A percentile compares a stretch with the other conserved stretches of the same genome.
Evolutionary conservation across 2,329 filamentous ascomycete genomes (phyloP).

Genomic region (Hymenoscyphus repandus): DNA sequence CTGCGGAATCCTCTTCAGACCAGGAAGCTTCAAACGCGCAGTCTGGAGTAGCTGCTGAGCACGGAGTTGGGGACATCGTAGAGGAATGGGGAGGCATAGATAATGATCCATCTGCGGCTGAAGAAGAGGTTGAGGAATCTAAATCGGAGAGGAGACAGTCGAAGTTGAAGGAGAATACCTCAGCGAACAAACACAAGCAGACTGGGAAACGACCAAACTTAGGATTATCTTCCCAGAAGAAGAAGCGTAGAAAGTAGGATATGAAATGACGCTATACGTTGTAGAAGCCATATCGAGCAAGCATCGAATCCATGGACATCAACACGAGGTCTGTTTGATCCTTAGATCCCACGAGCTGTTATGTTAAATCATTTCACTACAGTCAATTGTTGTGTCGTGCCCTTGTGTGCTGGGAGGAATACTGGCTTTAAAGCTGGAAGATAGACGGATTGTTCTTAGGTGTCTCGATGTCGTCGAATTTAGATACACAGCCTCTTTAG

Average conservation of each 20-base stretch:
- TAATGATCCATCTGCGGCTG: not conserved
- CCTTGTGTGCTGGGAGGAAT: no score
- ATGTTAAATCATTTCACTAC: no score
- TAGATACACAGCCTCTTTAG: no score
- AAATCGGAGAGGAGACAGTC: not conserved
- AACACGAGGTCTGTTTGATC: not conserved
- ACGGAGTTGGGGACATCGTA: not conserved
- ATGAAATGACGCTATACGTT: not conserved
- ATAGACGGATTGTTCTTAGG: no score
- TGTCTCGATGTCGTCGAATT: no score
- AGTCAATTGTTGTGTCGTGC: no score
- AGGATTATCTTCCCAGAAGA: constrained; percentile 12
- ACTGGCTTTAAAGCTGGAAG: no score
- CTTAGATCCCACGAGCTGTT: no score
- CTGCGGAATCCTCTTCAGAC: not conserved
- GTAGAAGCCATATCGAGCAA: not conserved
- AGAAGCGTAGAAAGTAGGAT: constrained; percentile 11
- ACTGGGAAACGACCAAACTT: constrained; percentile 13
- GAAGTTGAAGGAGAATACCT: not conserved
- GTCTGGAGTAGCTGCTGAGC: not conserved
- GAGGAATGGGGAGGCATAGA: constrained; percentile 11
- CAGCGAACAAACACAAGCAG: constrained; percentile 3
- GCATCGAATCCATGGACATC: not conserved
- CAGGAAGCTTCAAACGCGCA: not conserved
- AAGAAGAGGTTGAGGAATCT: not conserved